phyloP scores from a whole-genome alignment of 495 filamentous ascomycete species.

The Neurospora sp. region DNA sequence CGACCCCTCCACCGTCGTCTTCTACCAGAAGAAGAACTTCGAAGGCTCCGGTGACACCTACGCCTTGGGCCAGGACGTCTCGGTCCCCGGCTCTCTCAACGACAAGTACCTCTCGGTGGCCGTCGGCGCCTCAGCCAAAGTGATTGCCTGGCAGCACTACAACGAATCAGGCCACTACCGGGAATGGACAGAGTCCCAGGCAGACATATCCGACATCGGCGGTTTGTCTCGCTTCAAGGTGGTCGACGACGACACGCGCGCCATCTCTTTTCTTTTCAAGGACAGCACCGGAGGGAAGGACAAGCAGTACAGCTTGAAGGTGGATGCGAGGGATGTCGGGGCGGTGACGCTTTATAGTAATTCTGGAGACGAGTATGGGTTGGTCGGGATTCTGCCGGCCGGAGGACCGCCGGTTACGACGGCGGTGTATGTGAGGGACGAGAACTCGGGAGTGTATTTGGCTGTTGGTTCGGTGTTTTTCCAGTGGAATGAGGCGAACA shows the following conservation, averaged over 20 bases:
- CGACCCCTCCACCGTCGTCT: not conserved
- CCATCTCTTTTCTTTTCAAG: constrained; percentile 2
- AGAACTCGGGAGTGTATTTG: not conserved
- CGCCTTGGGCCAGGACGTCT: not conserved
- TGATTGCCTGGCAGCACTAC: constrained; percentile 7
- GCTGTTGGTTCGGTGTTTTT: constrained; percentile 1
- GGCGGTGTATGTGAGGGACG: constrained; percentile 2
- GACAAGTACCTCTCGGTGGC: constrained; percentile 3
- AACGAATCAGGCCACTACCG: not conserved
- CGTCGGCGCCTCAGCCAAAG: constrained; percentile 2
- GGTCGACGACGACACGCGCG: not conserved
- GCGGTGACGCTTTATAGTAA: not conserved
- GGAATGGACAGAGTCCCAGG: not conserved
- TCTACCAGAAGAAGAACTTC: constrained; percentile 1
- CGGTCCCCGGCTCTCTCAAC: not conserved
- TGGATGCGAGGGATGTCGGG: not conserved
- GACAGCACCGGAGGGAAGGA: not conserved
- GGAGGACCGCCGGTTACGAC: constrained; percentile 3
- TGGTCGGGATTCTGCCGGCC: constrained; percentile 1
- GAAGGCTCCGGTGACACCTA: not conserved
- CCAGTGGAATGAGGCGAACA: not conserved
- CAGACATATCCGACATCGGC: not conserved
- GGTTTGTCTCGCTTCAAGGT: constrained; percentile 2
- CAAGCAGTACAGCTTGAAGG: constrained; percentile 1
- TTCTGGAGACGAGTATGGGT: not conserved